phyloP scores from a whole-genome alignment of 2,329 filamentous ascomycete genomes.

The Colletotrichum zoysiae region DNA sequence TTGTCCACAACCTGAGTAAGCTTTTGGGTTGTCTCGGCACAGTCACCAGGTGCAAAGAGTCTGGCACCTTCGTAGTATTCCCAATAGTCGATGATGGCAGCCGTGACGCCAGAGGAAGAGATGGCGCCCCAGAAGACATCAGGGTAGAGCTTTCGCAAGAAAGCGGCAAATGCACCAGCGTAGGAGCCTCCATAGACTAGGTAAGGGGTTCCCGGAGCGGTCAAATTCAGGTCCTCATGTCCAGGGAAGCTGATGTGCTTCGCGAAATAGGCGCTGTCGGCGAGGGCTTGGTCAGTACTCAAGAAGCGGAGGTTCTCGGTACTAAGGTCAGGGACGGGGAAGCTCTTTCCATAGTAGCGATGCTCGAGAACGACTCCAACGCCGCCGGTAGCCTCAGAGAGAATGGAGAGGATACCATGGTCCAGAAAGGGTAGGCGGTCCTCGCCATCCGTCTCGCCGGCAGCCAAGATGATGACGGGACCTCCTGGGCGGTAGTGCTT shows the following conservation, averaged over 20 bases:
- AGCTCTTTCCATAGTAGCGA: constrained; percentile 85
- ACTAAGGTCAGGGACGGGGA: constrained; percentile 74
- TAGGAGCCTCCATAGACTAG: constrained; percentile 89
- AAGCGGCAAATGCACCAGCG: constrained; percentile 82
- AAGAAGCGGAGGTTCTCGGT: constrained; percentile 83
- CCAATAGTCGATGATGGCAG: constrained; percentile 84
- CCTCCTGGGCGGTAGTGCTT: constrained; percentile 81
- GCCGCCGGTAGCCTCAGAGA: constrained; percentile 78
- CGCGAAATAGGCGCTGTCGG: constrained; percentile 86
- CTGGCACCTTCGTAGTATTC: constrained; percentile 66
- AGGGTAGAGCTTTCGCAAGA: constrained; percentile 81
- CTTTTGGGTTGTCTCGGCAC: constrained; percentile 73
- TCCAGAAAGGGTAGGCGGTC: constrained; percentile 77
- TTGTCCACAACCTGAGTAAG: constrained; percentile 65
- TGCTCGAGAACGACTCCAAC: constrained; percentile 87
- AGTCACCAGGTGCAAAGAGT: constrained; percentile 66
- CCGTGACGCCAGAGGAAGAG: constrained; percentile 82
- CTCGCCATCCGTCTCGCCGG: constrained; percentile 76
- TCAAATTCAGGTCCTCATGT: constrained; percentile 75
- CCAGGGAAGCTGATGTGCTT: constrained; percentile 78
- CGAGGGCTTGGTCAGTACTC: constrained; percentile 84
- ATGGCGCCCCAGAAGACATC: constrained; percentile 84
- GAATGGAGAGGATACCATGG: constrained; percentile 80
- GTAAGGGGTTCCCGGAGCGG: constrained; percentile 74
- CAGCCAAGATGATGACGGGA: constrained; percentile 82